Base-by-base conservation (phyloP, 164 flowering plant species). In the Annona cherimola region DNA sequence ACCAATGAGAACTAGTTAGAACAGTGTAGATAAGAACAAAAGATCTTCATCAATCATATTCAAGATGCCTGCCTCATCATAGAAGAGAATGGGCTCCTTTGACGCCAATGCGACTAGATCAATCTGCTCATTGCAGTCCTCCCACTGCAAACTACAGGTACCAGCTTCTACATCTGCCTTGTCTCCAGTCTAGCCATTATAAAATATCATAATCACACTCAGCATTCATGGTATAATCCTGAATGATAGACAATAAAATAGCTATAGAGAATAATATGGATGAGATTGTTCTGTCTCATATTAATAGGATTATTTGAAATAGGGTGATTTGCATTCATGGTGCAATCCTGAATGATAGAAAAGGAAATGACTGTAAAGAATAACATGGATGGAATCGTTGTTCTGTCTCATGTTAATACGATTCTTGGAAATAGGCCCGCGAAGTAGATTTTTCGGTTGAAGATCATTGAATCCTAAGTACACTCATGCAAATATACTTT, bases 31-130 rank as follows among this genome's bases (percentile, higher is more conserved):
- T 3, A 2, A 67, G 45, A 63, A 35, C 45, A 14, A 64, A 50
- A 42, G 66, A 57, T 57, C 46, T 54, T 45, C 72, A 50, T 55
- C 35, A 45, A 45, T 46, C 54, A 64, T 62, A 67, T n/a, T 43
- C 18, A 65, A 67, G 69, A 41, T 50, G 65, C 73, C 39, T 42
- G 89, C 99, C 92, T 96, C 99, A 82, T 96, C 99, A 83, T 91
- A 96, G 80, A 91, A 93, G 44, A 93, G 95, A 84, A 96, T 93
- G 73, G 98, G 95, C 74, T 96, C 99, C 84, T 89, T 93, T 61
- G 88, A 75, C 74, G 96, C 78, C 74, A 96, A 72, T 66, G 94
- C 85, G 78, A 74, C 88, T 77, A 88, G 55, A 80, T 93, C 95
- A 82, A 96, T 89, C 78, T 84, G 67, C 75, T 96, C 96, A 46